A percentile compares a stretch with the other conserved stretches of the same genome.
Conservation (phyloP, 345 rosid genomes). For the Hibiscus tridactylites region DNA sequence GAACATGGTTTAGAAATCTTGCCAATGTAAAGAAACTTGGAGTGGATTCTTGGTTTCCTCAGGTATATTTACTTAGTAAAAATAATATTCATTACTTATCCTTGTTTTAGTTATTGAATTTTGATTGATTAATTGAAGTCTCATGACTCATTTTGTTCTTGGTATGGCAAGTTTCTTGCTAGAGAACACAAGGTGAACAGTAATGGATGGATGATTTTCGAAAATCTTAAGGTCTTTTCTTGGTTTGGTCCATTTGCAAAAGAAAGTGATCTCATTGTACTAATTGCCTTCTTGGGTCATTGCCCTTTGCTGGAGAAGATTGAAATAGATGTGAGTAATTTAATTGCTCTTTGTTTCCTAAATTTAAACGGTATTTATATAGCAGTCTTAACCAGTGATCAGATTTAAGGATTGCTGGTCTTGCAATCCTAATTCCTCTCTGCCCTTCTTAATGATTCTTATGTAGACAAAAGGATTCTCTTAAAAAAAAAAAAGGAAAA, state of each 20-base stretch:
- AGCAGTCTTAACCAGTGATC: no score
- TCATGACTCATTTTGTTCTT: not conserved
- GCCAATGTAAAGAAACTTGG: not conserved
- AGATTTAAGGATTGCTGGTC: no score
- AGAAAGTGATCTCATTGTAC: not conserved
- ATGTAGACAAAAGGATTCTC: no score
- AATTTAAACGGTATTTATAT: no score
- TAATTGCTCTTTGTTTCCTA: not conserved
- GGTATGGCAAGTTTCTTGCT: not conserved
- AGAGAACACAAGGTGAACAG: not conserved
- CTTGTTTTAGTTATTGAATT: not conserved
- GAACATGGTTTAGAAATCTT: not conserved
- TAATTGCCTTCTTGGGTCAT: not conserved
- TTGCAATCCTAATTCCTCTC: no score
- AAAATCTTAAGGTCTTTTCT: not conserved
- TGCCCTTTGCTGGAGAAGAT: not conserved
- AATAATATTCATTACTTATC: not conserved
- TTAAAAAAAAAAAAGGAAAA: no score
- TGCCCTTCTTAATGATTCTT: no score
- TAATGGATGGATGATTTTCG: not conserved
- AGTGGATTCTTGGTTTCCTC: not conserved
- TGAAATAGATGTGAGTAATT: not conserved
- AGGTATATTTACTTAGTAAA: not conserved
- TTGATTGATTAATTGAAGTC: not conserved
- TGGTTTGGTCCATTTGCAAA: not conserved